Evolutionary conservation across 306 rosid genomes (phyloP), one percentile per base, ranked within the genome.

Genomic region (Corylus americana): DNA sequence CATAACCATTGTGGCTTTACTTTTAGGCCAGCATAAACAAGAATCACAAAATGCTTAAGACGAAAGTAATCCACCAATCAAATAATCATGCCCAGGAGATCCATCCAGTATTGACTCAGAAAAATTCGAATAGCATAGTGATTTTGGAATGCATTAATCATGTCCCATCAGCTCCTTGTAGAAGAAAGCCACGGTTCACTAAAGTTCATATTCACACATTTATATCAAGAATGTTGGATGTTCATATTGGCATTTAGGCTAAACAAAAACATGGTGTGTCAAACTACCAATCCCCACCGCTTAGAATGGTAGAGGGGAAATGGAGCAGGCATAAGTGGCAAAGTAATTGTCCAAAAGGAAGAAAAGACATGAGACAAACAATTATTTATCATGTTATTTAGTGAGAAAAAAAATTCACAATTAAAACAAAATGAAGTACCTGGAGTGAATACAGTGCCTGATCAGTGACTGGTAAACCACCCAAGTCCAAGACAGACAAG

Each of bases 381-480:
- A 67, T 39, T 67, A 67, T 8, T 11, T 18, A 42, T 7, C 29
- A 18, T 42, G 50, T 67, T 39, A 39, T 18, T 67, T 39, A 64
- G 17, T 12, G 25, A 22, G 25, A 22, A 22, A 22, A 42, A 10
- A 8, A 1, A 0, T 39, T 20, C 48, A 67, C 16, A 67, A 67
- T 9, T 18, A 44, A 51, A 45, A 27, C 17, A 55, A 37, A 62
- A n/a, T 8, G 42, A 59, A 66, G 48, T 74, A 91, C 98, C 95
- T 84, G 92, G n/a, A 95, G 86, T 1, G 90, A 87, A 77, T 68
- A 79, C 70, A 95, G 72, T 13, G 92, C 70, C 27, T 18, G 78
- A 78, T 95, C 98, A 77, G 94, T 93, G 9, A 92, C 90, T 10
- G 91, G 97, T 77, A 94, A 89, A 79, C 97, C 98, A 68, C 98